phyloP scores from a whole-genome alignment of 176 grass and related monocot species.

The Oryza rufipogon region DNA sequence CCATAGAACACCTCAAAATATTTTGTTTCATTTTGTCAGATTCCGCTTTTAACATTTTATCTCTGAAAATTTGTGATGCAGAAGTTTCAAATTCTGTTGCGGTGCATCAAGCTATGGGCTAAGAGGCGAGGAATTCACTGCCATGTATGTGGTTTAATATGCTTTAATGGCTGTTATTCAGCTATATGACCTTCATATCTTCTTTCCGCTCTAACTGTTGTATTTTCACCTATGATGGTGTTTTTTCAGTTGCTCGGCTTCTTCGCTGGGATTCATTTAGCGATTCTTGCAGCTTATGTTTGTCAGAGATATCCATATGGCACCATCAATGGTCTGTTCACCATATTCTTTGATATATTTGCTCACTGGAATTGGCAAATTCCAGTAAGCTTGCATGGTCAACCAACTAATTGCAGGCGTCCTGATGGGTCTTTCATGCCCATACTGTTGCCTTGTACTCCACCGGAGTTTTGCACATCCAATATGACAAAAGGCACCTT shows the following conservation, averaged over 20 bases:
- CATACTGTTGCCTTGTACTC: slow-evolving; percentile 76
- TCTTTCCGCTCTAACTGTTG: slow-evolving; percentile 13
- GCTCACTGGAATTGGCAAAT: slow-evolving; percentile 63
- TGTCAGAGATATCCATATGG: slow-evolving; percentile 56
- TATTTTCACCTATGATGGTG: slow-evolving; percentile 1
- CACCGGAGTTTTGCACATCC: slow-evolving; percentile 62
- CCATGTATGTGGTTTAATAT: slow-evolving; percentile 57
- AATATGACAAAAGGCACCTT: slow-evolving; percentile 64
- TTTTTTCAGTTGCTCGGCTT: slow-evolving; percentile 68
- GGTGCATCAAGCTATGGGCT: slow-evolving; percentile 75
- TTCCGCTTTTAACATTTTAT: slow-evolving; percentile 21
- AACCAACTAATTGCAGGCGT: slow-evolving; percentile 20
- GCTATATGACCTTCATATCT: not conserved
- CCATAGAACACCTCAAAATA: not conserved
- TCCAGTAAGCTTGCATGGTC: slow-evolving; percentile 57
- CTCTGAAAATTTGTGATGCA: slow-evolving; percentile 36
- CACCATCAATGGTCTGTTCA: slow-evolving; percentile 54
- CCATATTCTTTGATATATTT: slow-evolving; percentile 65
- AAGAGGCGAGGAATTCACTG: slow-evolving; percentile 63
- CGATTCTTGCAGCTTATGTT: slow-evolving; percentile 68
- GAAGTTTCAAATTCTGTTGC: slow-evolving; percentile 66
- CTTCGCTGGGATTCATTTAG: slow-evolving; percentile 75
- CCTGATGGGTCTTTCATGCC: slow-evolving; percentile 62
- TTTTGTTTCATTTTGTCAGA: not conserved
- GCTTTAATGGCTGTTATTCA: not conserved